phyloP scores from a whole-genome alignment of 2,329 filamentous ascomycete genomes.

The Venturia aucupariae region DNA sequence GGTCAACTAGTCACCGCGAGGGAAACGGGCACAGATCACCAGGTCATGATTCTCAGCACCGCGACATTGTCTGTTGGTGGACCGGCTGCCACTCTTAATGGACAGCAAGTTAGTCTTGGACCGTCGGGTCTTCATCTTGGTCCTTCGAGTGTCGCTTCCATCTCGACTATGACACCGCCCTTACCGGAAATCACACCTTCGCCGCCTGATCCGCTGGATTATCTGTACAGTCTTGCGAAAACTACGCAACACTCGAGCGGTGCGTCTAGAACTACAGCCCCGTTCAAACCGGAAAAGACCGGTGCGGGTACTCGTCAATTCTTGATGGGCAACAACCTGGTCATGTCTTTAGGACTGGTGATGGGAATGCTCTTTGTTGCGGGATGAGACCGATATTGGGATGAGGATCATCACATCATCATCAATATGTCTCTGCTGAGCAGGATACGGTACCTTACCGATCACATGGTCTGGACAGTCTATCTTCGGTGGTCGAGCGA shows the following conservation, averaged over 20 bases:
- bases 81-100: neutral
- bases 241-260: neutral
- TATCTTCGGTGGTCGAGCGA: too few species aligned
- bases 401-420: too few species aligned
- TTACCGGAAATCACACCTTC: neutral
- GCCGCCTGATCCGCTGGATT: neutral
- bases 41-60: slow-evolving; percentile 1
- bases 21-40: neutral
- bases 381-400: too few species aligned
- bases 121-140: neutral
- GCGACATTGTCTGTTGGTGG: neutral
- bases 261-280: neutral
- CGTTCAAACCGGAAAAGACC: neutral
- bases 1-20: slow-evolving; percentile 2
- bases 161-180: neutral
- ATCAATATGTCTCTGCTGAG: too few species aligned
- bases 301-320: neutral
- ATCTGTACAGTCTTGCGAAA: neutral
- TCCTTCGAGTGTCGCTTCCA: neutral
- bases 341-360: neutral
- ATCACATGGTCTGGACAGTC: too few species aligned
- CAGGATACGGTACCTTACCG: too few species aligned
- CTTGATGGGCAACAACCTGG: neutral
- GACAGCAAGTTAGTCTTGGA: slow-evolving; percentile 2
- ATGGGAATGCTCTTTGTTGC: neutral